Evolutionary conservation across 2,329 filamentous ascomycete genomes (phyloP).

Genomic region (Colletotrichum sp.): DNA sequence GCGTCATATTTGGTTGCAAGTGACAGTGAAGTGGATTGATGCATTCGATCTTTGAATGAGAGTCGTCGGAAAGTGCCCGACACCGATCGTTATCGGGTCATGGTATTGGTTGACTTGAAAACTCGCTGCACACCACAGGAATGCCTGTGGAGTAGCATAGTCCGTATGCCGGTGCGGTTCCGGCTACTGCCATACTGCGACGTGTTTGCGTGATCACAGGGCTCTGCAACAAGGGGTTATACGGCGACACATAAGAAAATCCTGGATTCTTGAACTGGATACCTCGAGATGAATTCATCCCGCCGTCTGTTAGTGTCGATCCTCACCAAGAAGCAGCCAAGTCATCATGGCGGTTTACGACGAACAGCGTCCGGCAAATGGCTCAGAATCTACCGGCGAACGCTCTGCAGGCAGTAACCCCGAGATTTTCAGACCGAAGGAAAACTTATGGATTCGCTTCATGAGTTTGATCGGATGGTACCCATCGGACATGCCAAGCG

Average conservation of each 20-base stretch:
- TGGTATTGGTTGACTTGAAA: not conserved
- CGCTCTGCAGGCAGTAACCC: not conserved
- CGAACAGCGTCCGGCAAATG: not conserved
- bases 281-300: not conserved
- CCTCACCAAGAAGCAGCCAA: not conserved
- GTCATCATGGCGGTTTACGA: not conserved
- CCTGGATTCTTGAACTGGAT: not conserved
- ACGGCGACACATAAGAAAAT: not conserved
- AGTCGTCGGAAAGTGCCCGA: not conserved
- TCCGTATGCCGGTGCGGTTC: not conserved
- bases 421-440: not conserved
- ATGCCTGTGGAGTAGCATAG: not conserved
- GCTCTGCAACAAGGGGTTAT: not conserved
- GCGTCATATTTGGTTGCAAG: not conserved
- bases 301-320: not conserved
- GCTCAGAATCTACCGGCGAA: not conserved
- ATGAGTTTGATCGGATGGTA: slow-evolving; percentile 36
- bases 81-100: not conserved
- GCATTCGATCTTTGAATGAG: not conserved
- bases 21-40: not conserved
- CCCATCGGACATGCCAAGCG: slow-evolving; percentile 30
- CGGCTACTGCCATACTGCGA: not conserved
- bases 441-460: slow-evolving; percentile 7
- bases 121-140: not conserved
- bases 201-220: not conserved